Evolutionary conservation across 495 filamentous ascomycete species (phyloP).

Genomic region (Trichoderma asperelloides): DNA sequence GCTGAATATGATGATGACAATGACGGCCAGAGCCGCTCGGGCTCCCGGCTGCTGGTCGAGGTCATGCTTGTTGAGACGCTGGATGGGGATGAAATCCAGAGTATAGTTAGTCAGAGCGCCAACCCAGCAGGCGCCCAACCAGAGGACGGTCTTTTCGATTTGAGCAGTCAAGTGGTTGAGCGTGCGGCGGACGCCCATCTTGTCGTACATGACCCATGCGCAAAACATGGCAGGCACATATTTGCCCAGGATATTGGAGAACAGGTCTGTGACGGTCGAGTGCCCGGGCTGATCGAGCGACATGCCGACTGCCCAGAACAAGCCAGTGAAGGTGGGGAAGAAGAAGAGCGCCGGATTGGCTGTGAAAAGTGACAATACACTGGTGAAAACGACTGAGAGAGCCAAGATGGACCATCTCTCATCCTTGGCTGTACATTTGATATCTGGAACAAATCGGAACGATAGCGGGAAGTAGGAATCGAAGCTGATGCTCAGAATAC

Average conservation of each 20-base stretch:
- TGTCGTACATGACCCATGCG: slow-evolving; percentile 64
- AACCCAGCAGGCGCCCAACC: slow-evolving; percentile 66
- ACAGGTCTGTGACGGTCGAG: slow-evolving; percentile 38
- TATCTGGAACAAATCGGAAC: slow-evolving; percentile 50
- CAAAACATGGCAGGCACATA: slow-evolving; percentile 71
- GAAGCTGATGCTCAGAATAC: slow-evolving; percentile 59
- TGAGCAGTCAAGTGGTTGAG: slow-evolving; percentile 53
- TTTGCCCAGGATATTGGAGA: slow-evolving; percentile 62
- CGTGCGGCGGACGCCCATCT: slow-evolving; percentile 45
- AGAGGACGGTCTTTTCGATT: slow-evolving; percentile 64
- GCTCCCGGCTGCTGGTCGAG: slow-evolving; percentile 71
- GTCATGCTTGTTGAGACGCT: slow-evolving; percentile 67
- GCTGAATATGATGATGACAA: slow-evolving; percentile 51
- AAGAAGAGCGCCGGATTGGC: slow-evolving; percentile 61
- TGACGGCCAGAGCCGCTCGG: slow-evolving; percentile 55
- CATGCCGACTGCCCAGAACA: slow-evolving; percentile 72
- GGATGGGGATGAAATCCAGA: slow-evolving; percentile 73
- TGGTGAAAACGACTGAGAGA: slow-evolving; percentile 61
- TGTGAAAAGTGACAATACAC: slow-evolving; percentile 58
- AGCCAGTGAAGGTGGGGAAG: slow-evolving; percentile 58
- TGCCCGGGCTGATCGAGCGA: slow-evolving; percentile 66
- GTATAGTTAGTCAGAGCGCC: slow-evolving; percentile 78
- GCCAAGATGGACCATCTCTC: slow-evolving; percentile 65
- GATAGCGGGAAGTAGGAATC: slow-evolving; percentile 70
- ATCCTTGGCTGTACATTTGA: slow-evolving; percentile 51